Evolutionary conservation across 2,329 filamentous ascomycete genomes (phyloP).

Genomic region (Hymenoscyphus scutula): DNA sequence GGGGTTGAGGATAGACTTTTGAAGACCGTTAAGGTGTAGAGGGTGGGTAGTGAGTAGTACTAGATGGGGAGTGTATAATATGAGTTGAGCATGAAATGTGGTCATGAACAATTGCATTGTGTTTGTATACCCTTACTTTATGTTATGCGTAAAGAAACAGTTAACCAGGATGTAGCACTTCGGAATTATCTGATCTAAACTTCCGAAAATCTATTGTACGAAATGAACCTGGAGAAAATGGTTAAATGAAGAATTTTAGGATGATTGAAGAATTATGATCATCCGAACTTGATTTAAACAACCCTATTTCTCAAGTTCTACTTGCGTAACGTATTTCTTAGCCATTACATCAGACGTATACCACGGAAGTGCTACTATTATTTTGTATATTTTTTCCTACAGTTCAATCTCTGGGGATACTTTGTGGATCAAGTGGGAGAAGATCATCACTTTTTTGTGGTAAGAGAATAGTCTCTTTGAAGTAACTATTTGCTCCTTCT

Average conservation of each 20-base stretch:
- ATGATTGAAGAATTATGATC: neutral
- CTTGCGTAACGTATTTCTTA: neutral
- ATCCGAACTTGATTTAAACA: neutral
- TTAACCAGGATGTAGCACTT: neutral
- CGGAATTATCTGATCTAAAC: neutral
- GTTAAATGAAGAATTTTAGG: neutral
- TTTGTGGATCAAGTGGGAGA: no score
- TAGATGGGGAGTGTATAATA: neutral
- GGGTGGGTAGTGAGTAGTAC: neutral
- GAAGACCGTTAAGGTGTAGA: constrained; percentile 39
- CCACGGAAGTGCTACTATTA: no score
- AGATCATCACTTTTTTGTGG: no score
- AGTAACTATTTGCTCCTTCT: no score
- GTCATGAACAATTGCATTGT: neutral
- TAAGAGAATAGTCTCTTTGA: no score
- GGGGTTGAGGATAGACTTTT: constrained; percentile 83
- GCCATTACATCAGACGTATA: neutral
- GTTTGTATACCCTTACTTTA: neutral
- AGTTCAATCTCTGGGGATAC: no score
- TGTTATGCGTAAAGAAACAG: neutral
- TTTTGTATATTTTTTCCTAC: neutral
- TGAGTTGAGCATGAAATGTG: neutral
- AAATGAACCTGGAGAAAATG: neutral
- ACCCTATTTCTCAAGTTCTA: neutral
- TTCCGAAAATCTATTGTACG: neutral